These are phyloP conservation scores for Oxyria digyna DNA, from an alignment of 148 eudicot species.

Conservation along the genomic window DNA sequence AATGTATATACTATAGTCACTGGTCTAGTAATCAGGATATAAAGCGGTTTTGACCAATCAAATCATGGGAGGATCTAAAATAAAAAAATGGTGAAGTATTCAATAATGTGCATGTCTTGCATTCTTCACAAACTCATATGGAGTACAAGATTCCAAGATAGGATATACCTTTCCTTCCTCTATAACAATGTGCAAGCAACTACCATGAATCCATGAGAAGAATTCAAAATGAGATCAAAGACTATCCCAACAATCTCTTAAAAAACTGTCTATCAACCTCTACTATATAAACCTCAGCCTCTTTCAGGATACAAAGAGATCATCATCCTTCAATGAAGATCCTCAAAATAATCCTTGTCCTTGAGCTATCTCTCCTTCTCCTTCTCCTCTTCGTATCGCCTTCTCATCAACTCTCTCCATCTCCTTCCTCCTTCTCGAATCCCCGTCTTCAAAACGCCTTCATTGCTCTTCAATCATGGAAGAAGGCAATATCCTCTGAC, in stretches of 20 bases:
- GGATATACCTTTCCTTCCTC: too few species aligned
- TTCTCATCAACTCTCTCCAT: conserved; percentile 16
- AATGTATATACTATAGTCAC: too few species aligned
- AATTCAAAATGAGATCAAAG: neutral
- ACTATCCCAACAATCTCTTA: neutral
- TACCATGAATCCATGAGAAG: neutral
- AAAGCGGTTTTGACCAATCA: too few species aligned
- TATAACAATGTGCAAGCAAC: conserved; percentile 6
- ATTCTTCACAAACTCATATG: too few species aligned
- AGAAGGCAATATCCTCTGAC: conserved; percentile 20
- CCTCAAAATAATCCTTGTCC: conserved; percentile 5
- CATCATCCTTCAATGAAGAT: neutral
- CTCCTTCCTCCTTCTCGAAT: conserved; percentile 15
- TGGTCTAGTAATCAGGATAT: too few species aligned
- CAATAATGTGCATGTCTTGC: too few species aligned
- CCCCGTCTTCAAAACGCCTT: conserved; percentile 35
- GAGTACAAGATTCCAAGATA: too few species aligned
- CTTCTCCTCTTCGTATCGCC: conserved; percentile 12
- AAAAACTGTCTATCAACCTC: neutral
- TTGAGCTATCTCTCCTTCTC: conserved; percentile 2
- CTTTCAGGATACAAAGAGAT: neutral
- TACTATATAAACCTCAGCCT: neutral
- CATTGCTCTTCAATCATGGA: conserved; percentile 45
- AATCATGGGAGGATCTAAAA: too few species aligned
- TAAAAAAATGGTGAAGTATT: too few species aligned